Conservation (phyloP, 148 eudicot species). For the Hydrangea macrophylla region DNA sequence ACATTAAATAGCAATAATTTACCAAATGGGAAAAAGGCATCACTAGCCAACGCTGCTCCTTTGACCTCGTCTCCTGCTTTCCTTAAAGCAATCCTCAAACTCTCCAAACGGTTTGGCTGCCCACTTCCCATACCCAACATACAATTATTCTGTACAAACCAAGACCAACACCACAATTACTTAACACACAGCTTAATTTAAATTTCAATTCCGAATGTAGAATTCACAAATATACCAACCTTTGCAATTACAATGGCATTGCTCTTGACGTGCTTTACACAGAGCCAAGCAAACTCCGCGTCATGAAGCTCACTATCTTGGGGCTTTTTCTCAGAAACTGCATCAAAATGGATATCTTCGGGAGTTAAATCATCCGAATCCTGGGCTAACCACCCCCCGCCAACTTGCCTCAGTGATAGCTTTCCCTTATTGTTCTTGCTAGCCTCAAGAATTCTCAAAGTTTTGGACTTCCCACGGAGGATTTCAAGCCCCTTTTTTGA, state of each 20-base stretch:
- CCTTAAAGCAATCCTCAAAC: conserved; percentile 84
- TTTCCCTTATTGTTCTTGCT: conserved; percentile 74
- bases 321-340: conserved; percentile 59
- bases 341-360: conserved; percentile 64
- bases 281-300: conserved; percentile 95
- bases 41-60: conserved; percentile 97
- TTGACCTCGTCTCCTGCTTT: conserved; percentile 91
- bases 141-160: conserved; percentile 56
- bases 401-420: conserved; percentile 88
- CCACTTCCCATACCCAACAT: conserved; percentile 99
- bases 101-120: conserved; percentile 92
- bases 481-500: conserved; percentile 82
- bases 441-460: conserved; percentile 93
- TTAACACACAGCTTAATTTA: background rate
- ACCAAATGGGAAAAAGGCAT: conserved; percentile 99
- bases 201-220: background rate
- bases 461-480: conserved; percentile 94
- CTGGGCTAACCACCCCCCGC: conserved; percentile 98
- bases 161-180: conserved; percentile 12
- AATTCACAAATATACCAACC: conserved; percentile 33
- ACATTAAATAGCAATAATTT: conserved; percentile 10
- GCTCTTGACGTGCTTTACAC: conserved; percentile 98
- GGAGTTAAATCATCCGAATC: conserved; percentile 90
- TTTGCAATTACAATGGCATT: conserved; percentile 96
- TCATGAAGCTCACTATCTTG: conserved; percentile 64